phyloP scores from a whole-genome alignment of 208 protist species.

The Trypanosoma brucei region DNA sequence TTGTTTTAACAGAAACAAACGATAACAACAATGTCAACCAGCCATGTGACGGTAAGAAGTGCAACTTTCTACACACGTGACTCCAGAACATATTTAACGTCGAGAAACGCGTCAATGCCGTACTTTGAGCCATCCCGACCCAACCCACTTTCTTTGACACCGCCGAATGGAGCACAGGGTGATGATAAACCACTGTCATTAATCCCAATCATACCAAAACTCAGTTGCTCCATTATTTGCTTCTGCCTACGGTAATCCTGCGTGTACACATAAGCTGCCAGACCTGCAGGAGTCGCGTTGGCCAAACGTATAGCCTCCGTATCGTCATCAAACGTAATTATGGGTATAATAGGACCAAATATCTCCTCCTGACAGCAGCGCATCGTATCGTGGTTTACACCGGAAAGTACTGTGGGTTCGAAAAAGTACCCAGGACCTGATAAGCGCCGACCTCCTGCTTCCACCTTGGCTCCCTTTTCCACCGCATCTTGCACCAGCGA shows the following conservation, averaged over 20 bases:
- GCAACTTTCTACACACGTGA: slow-evolving; percentile 41
- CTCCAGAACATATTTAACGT: slow-evolving; percentile 79
- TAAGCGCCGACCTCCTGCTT: slow-evolving; percentile 48
- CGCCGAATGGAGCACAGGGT: slow-evolving; percentile 81
- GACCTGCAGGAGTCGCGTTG: slow-evolving; percentile 71
- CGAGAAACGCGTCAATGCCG: slow-evolving; percentile 81
- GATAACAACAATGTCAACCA: no score
- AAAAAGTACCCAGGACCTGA: slow-evolving; percentile 69
- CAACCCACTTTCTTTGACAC: slow-evolving; percentile 86
- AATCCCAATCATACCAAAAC: slow-evolving; percentile 83
- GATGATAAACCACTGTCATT: slow-evolving; percentile 66
- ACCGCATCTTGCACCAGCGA: slow-evolving; percentile 56
- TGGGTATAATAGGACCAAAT: slow-evolving; percentile 87
- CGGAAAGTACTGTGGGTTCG: slow-evolving; percentile 74
- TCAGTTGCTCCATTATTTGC: slow-evolving; percentile 49
- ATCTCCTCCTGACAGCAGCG: slow-evolving; percentile 79
- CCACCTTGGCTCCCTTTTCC: slow-evolving; percentile 59
- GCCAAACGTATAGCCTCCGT: slow-evolving; percentile 66
- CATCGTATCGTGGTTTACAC: slow-evolving; percentile 49
- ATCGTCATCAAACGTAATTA: slow-evolving; percentile 70
- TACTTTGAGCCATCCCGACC: slow-evolving; percentile 88
- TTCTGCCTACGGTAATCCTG: slow-evolving; percentile 65
- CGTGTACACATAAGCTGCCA: slow-evolving; percentile 80
- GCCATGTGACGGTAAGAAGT: neutral
- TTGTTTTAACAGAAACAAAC: no score